phyloP scores from a whole-genome alignment of 176 grass and related monocot species.

The Carex littledalei region DNA sequence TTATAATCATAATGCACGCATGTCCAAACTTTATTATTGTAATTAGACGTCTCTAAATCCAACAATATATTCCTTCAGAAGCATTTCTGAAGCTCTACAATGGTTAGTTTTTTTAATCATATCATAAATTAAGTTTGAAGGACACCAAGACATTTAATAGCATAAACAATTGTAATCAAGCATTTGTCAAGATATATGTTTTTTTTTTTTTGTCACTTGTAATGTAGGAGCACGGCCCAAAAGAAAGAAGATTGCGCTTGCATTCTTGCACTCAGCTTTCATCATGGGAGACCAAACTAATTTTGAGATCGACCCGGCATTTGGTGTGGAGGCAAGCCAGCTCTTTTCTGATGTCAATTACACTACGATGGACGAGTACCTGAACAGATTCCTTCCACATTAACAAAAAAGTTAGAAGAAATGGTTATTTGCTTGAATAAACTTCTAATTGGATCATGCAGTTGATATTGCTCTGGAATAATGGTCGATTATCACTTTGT shows the following conservation, averaged over 20 bases:
- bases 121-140: not conserved
- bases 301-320: slow-evolving; percentile 35
- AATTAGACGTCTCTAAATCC: too few relatives aligned
- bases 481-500: not conserved
- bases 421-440: not conserved
- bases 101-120: not conserved
- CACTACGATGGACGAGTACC: slow-evolving; percentile 52
- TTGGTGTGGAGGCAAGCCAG: slow-evolving; percentile 35
- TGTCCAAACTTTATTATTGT: too few relatives aligned
- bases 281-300: slow-evolving; percentile 32
- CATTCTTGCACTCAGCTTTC: slow-evolving; percentile 34
- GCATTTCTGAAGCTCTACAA: not conserved
- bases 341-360: slow-evolving; percentile 60
- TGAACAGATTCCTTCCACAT: slow-evolving; percentile 35
- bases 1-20: too few relatives aligned
- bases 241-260: not conserved
- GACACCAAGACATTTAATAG: not conserved
- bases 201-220: not conserved
- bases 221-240: not conserved
- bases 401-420: not conserved
- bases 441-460: not conserved
- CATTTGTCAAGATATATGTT: not conserved
- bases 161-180: not conserved
- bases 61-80: not conserved
- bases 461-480: not conserved